Base-by-base conservation (phyloP, 805 yeast genomes). In the Hyphopichia homilentoma region DNA sequence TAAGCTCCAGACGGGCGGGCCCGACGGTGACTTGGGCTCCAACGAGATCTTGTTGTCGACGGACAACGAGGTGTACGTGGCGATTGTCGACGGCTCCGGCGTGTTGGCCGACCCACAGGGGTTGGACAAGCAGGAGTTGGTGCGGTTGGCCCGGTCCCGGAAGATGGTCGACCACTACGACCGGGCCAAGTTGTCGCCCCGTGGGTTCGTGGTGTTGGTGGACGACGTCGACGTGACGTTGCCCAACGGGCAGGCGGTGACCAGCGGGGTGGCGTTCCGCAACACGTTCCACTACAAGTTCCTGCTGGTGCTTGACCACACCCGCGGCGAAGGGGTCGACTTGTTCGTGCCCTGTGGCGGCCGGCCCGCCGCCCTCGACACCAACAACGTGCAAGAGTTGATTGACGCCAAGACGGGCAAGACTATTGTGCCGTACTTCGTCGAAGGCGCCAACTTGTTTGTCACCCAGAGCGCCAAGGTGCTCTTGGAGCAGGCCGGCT, bases 331-430 rank as follows among this genome's bases (percentile, higher is more conserved):
- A n/a, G n/a, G n/a, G n/a, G 71, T 88, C 40, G 88, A 87, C 49
- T 67, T 90, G 53, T 89, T 93, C 63, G 97, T 89, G 26, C 98
- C 98, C 37, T 90, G 98, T 64, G 98, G 98, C 61, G 98, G 98
- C 47, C 83, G 98, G 65, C 98, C 98, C 39, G 90, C 85, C 48
- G 94, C 97, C 14, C 80, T 90, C 57, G 94, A 89, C 59, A 78
- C 89, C 43, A 81, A 79, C 59, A 93, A 84, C 50, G 93, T 89
- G 38, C 65, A 69, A 41, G 65, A 65, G 33, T 76, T 87, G 48
- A 76, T 93, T 45, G 86, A 84, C 58, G 70, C 68, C 25, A 78
- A 78, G 49, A 80, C 89, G 19, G 94, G 93, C 36, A 81, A 82
- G 60, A 60, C 84, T 14, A 67, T 76, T 44, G 73, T 93, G 47